phyloP scores from a whole-genome alignment of 441 rosid genomes.

The Lepidium campestre region DNA sequence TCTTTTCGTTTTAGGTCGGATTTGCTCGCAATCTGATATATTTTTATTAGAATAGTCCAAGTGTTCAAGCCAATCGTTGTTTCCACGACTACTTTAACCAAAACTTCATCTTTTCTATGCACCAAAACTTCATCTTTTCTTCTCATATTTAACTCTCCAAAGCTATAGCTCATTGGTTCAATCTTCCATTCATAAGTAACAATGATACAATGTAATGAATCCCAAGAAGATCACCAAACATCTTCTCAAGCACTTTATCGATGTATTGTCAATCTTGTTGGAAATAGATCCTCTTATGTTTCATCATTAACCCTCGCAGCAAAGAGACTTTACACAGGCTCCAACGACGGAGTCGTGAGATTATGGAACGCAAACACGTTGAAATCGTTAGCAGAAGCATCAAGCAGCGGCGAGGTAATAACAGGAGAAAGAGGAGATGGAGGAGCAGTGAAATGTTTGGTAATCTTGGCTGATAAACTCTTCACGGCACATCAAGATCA shows the following conservation, averaged over 20 bases:
- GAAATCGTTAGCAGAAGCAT: conserved; percentile 29
- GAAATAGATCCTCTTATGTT: conserved; percentile 50
- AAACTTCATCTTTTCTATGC: background rate
- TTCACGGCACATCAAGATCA: conserved; percentile 94
- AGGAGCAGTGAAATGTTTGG: conserved; percentile 77
- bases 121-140: background rate
- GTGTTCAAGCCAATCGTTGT: conserved; percentile 23
- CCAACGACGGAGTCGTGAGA: conserved; percentile 56
- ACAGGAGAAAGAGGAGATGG: conserved; percentile 38
- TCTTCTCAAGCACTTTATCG: conserved; percentile 4
- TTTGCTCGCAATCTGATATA: conserved; percentile 2
- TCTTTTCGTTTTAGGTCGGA: conserved; percentile 18
- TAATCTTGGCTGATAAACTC: conserved; percentile 58
- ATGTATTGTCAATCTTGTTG: conserved; percentile 61
- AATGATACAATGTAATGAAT: conserved; percentile 14
- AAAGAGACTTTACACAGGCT: conserved; percentile 65
- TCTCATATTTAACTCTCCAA: background rate
- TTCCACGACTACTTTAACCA: conserved; percentile 23
- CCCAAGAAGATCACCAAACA: background rate
- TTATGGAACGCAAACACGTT: conserved; percentile 48
- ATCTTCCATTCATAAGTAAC: conserved; percentile 4
- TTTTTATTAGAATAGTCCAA: conserved; percentile 16
- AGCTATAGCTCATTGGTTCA: background rate
- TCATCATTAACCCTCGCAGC: conserved; percentile 60
- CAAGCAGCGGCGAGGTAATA: conserved; percentile 18